Evolutionary conservation across 148 eudicot species (phyloP).

Genomic region (Dysphania ambrosioides): DNA sequence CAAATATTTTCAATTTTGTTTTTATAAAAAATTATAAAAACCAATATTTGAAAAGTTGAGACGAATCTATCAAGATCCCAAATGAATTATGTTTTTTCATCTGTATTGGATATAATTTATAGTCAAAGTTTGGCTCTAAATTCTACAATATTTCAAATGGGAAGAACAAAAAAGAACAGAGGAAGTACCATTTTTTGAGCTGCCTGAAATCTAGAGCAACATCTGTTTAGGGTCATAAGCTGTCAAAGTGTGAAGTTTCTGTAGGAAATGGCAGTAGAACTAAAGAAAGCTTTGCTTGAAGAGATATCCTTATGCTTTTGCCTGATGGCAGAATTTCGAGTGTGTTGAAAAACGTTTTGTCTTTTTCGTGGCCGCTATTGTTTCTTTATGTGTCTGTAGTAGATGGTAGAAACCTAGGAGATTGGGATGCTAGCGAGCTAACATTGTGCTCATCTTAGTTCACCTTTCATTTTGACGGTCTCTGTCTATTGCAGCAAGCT

Average conservation of each 20-base stretch:
- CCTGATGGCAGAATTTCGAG: neutral
- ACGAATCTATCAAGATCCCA: too few species aligned
- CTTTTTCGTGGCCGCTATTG: neutral
- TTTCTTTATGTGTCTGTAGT: neutral
- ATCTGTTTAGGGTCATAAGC: neutral
- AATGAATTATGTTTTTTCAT: too few species aligned
- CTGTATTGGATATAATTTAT: too few species aligned
- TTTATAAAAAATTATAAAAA: too few species aligned
- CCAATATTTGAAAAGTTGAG: too few species aligned
- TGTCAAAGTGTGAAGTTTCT: neutral
- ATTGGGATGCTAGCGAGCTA: neutral
- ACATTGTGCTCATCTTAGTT: neutral
- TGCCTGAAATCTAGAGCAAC: neutral
- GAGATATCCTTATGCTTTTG: neutral
- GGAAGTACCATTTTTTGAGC: too few species aligned
- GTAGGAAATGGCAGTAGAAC: neutral
- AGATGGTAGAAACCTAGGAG: neutral
- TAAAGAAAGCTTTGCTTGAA: neutral
- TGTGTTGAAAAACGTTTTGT: neutral
- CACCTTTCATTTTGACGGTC: conserved; percentile 11
- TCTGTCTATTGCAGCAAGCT: conserved; percentile 45
- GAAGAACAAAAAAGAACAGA: too few species aligned
- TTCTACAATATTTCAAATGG: too few species aligned
- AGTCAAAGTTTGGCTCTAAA: too few species aligned
- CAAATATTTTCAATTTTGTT: too few species aligned